Conservation (phyloP, 2,329 filamentous ascomycete species). For the Hypomyces perniciosus region DNA sequence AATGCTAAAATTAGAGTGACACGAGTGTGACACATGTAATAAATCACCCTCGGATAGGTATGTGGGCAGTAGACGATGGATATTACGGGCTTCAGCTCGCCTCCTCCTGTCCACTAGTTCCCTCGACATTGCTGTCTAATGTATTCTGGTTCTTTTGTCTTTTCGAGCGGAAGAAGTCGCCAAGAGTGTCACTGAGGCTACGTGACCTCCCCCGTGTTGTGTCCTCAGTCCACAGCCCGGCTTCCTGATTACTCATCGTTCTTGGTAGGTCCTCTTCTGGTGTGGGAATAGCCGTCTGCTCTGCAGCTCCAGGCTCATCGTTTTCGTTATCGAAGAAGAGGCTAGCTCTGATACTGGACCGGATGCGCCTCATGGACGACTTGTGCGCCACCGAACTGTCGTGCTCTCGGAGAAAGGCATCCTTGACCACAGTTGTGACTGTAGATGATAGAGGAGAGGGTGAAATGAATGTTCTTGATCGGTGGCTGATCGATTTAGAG, state of each 20-base stretch:
- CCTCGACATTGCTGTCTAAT: slow-evolving; percentile 18
- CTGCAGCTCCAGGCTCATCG: slow-evolving; percentile 24
- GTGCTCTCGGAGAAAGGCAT: slow-evolving; percentile 45
- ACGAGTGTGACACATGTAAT: background rate
- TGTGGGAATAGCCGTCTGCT: slow-evolving; percentile 16
- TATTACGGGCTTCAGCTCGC: slow-evolving; percentile 3
- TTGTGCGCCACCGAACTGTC: slow-evolving; percentile 34
- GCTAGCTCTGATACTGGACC: slow-evolving; percentile 47
- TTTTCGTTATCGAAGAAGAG: slow-evolving; percentile 47
- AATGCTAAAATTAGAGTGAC: background rate
- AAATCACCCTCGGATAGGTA: too few relatives aligned
- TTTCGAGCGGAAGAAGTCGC: slow-evolving; percentile 33
- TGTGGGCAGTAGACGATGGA: background rate
- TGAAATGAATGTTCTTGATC: slow-evolving; percentile 47
- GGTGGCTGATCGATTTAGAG: slow-evolving; percentile 26
- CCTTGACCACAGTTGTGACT: slow-evolving; percentile 51
- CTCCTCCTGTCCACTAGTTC: slow-evolving; percentile 10
- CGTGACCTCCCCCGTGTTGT: slow-evolving; percentile 27
- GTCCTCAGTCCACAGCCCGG: slow-evolving; percentile 13
- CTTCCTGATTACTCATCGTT: slow-evolving; percentile 17
- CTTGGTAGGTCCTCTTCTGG: slow-evolving; percentile 23
- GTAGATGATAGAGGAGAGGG: slow-evolving; percentile 56
- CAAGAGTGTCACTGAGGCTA: slow-evolving; percentile 38
- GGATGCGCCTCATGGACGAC: slow-evolving; percentile 41
- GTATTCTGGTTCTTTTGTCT: slow-evolving; percentile 26